These are phyloP conservation scores for Aspergillus avenaceus DNA, from an alignment of 495 filamentous ascomycete genomes.

Conservation along the genomic window DNA sequence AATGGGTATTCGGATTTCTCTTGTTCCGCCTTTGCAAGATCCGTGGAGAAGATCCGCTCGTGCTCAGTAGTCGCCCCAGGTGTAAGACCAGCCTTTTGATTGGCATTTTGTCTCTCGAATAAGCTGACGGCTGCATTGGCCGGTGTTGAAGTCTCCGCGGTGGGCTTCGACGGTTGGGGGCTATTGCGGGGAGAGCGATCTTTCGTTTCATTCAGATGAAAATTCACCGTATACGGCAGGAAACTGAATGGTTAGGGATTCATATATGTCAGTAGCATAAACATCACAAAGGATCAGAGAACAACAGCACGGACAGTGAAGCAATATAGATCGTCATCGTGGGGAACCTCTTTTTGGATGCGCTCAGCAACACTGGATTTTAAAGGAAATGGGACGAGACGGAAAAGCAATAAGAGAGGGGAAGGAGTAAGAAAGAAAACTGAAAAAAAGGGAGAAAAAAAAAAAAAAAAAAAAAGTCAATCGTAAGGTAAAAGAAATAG, in stretches of 20 bases:
- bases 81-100: constrained; percentile 33
- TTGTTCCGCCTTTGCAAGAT: constrained; percentile 28
- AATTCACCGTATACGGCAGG: constrained; percentile 85
- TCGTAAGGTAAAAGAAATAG: background rate
- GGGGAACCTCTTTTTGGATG: constrained; percentile 16
- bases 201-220: constrained; percentile 40
- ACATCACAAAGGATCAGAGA: background rate
- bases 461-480: background rate
- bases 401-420: constrained; percentile 11
- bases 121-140: constrained; percentile 35
- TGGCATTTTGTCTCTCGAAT: constrained; percentile 38
- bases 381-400: constrained; percentile 2
- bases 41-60: constrained; percentile 54
- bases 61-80: constrained; percentile 60
- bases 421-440: constrained; percentile 17
- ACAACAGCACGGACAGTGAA: constrained; percentile 62
- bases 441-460: constrained; percentile 13
- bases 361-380: constrained; percentile 3
- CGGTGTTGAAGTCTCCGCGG: constrained; percentile 19
- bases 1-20: constrained; percentile 33
- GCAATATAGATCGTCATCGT: constrained; percentile 79
- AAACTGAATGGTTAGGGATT: constrained; percentile 52
- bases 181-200: constrained; percentile 17
- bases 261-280: constrained; percentile 7
- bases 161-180: constrained; percentile 34